These are phyloP conservation scores for Lodderomyces theae DNA, from an alignment of 1,139 yeast genomes.

Conservation along the genomic window DNA sequence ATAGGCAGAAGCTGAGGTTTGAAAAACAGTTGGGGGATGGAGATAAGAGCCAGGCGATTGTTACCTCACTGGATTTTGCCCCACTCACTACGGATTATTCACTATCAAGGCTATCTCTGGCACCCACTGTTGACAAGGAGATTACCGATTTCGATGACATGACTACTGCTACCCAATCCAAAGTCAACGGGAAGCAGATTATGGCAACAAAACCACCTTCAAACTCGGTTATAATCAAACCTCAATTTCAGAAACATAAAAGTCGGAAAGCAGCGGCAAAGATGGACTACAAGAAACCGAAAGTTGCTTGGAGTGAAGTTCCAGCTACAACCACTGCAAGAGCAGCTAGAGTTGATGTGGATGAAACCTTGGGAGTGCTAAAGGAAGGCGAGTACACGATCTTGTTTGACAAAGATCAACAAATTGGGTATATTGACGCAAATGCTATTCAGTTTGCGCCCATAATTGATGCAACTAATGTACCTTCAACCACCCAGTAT, in stretches of 20 bases:
- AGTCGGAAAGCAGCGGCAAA: neutral
- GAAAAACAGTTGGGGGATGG: constrained; percentile 8
- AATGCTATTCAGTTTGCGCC: neutral
- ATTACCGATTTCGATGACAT: neutral
- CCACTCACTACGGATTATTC: neutral
- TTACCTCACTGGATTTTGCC: neutral
- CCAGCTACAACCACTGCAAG: neutral
- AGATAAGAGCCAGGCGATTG: neutral
- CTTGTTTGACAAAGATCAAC: neutral
- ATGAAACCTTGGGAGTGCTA: neutral
- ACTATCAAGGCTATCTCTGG: neutral
- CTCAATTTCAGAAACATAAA: constrained; percentile 25
- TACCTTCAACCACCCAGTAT: constrained; percentile 1
- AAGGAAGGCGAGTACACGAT: neutral
- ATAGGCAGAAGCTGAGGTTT: constrained; percentile 10
- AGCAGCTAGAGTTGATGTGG: neutral
- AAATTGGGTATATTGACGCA: neutral
- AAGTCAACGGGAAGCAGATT: constrained; percentile 19
- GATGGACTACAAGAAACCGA: constrained; percentile 25
- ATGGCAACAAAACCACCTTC: constrained; percentile 21
- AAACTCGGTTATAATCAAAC: constrained; percentile 23
- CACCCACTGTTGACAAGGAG: neutral
- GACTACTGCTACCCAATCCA: neutral
- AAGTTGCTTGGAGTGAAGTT: constrained; percentile 13
- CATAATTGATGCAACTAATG: neutral